Conservation (phyloP, 2,329 filamentous ascomycete species). For the Colletotrichum cordylinicola region DNA sequence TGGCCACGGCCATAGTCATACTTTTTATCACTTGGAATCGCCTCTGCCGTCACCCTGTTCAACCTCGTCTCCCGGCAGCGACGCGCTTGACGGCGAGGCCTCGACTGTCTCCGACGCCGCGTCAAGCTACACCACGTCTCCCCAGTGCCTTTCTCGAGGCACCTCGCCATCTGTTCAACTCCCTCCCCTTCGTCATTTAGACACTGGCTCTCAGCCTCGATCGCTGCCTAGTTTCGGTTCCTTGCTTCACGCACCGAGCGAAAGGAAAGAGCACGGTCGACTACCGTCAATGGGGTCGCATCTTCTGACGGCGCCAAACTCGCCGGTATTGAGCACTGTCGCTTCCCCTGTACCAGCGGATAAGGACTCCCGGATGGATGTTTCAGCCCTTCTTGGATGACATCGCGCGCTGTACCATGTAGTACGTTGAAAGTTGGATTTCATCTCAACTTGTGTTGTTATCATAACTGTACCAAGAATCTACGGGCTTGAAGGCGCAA, state of each 20-base stretch:
- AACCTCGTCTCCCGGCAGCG: conserved; percentile 57
- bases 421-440: neutral
- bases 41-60: conserved; percentile 42
- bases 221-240: conserved; percentile 34
- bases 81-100: conserved; percentile 65
- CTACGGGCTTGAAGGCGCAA: neutral
- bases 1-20: conserved; percentile 21
- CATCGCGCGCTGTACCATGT: neutral
- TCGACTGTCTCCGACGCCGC: conserved; percentile 75
- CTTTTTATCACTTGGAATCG: conserved; percentile 33
- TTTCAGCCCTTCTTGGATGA: conserved; percentile 9
- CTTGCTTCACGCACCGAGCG: conserved; percentile 12
- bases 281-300: conserved; percentile 17
- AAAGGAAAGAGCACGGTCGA: conserved; percentile 10
- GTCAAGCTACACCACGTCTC: conserved; percentile 67
- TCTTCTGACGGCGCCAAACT: conserved; percentile 39
- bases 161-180: conserved; percentile 46
- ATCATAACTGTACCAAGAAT: neutral
- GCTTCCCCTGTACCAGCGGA: conserved; percentile 24
- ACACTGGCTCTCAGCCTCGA: conserved; percentile 1
- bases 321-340: conserved; percentile 25
- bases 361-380: conserved; percentile 20
- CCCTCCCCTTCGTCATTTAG: conserved; percentile 37
- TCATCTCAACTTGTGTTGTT: neutral
- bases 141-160: conserved; percentile 41